Evolutionary conservation across 1,284 basidiomycete species (phyloP).

Genomic region (Rugosomyces carneus): DNA sequence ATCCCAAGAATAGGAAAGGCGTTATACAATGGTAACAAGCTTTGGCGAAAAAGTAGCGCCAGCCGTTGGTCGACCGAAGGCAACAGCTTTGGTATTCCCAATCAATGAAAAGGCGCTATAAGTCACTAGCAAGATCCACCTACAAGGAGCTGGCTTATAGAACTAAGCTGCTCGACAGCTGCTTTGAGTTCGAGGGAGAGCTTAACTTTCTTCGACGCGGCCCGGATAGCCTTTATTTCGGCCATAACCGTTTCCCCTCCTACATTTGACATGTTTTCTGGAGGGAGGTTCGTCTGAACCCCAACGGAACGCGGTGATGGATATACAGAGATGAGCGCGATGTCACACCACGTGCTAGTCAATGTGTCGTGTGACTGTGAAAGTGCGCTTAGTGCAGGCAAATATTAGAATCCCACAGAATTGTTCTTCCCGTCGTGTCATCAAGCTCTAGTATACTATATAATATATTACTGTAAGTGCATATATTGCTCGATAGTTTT

Average conservation of each 20-base stretch:
- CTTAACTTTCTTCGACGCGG: conserved; percentile 13
- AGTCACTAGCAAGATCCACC: background rate
- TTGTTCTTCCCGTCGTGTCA: no score
- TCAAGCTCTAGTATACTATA: no score
- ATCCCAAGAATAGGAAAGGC: conserved; percentile 16
- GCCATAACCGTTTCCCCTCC: background rate
- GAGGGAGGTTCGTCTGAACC: background rate
- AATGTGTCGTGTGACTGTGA: no score
- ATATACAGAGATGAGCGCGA: no score
- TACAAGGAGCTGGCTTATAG: conserved; percentile 16
- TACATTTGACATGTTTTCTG: background rate
- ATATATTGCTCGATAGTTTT: no score
- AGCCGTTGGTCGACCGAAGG: conserved; percentile 12
- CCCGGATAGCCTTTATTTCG: conserved; percentile 11
- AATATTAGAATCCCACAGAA: no score
- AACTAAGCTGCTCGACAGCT: conserved; percentile 16
- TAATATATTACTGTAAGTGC: no score
- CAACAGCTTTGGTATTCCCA: conserved; percentile 14
- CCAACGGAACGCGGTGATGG: background rate
- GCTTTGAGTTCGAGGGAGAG: conserved; percentile 12
- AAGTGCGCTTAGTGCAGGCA: no score
- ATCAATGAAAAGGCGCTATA: background rate
- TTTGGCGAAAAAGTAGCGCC: conserved; percentile 16
- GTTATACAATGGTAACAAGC: conserved; percentile 18
- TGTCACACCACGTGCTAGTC: background rate